Conservation (phyloP, 345 rosid species). For the Theobroma cacao region DNA sequence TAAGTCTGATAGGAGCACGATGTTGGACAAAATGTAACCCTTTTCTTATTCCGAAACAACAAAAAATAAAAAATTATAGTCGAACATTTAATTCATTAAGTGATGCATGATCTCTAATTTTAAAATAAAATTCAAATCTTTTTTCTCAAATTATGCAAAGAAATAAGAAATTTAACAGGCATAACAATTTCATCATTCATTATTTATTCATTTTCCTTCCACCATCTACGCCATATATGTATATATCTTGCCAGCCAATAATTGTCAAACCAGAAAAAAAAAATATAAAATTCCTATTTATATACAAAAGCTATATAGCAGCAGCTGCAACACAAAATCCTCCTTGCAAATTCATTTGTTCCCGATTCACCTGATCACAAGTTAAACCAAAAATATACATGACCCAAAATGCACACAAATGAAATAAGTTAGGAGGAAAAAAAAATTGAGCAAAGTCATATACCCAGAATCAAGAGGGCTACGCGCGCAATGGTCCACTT, state of each 20-base stretch:
- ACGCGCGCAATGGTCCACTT: not conserved
- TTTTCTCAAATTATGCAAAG: too few relatives aligned
- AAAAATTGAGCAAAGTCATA: not conserved
- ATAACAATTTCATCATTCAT: conserved; percentile 17
- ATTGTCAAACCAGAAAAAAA: conserved; percentile 1
- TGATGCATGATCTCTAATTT: too few relatives aligned
- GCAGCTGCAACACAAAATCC: conserved; percentile 27
- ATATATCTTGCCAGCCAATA: conserved; percentile 18
- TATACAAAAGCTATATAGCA: conserved; percentile 38
- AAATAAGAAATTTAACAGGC: not conserved
- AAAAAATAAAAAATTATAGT: too few relatives aligned
- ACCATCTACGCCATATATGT: conserved; percentile 25
- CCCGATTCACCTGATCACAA: conserved; percentile 6
- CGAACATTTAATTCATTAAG: too few relatives aligned
- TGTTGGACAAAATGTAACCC: too few relatives aligned
- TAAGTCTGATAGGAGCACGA: too few relatives aligned
- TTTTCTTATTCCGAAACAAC: too few relatives aligned
- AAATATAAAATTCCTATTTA: conserved; percentile 34
- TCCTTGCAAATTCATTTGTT: not conserved
- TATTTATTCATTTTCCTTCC: conserved; percentile 27
- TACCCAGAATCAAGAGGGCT: not conserved
- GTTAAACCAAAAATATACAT: not conserved
- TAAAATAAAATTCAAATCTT: too few relatives aligned
- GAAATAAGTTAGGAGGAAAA: not conserved
- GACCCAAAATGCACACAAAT: not conserved